phyloP scores from a whole-genome alignment of 805 yeast genomes.

The Blastobotrys muscicola region DNA sequence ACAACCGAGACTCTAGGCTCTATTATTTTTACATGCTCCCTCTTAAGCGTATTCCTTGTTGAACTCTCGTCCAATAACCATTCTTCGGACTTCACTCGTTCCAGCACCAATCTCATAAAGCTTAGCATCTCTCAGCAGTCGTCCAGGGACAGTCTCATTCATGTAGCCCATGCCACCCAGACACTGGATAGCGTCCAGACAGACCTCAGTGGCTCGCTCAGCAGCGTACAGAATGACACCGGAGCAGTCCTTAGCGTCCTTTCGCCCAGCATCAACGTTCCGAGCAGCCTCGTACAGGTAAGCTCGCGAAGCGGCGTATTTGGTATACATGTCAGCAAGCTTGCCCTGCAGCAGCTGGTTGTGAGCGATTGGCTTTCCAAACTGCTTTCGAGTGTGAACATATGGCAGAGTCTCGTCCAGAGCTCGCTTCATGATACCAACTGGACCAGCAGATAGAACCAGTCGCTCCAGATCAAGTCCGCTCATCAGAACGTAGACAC shows the following conservation, averaged over 20 bases:
- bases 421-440: slow-evolving; percentile 25
- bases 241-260: slow-evolving; percentile 26
- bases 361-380: slow-evolving; percentile 26
- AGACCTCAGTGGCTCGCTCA: slow-evolving; percentile 26
- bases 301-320: slow-evolving; percentile 24
- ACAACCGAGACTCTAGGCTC: too few species aligned
- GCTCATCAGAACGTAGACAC: slow-evolving; percentile 26
- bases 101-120: slow-evolving; percentile 28
- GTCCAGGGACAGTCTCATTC: slow-evolving; percentile 25
- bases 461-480: slow-evolving; percentile 26
- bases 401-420: slow-evolving; percentile 26
- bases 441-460: slow-evolving; percentile 26
- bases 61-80: slow-evolving; percentile 27
- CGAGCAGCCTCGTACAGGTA: slow-evolving; percentile 22
- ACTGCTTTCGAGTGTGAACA: slow-evolving; percentile 25
- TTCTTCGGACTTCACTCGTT: slow-evolving; percentile 25
- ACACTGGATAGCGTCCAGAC: slow-evolving; percentile 26
- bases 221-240: slow-evolving; percentile 28
- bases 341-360: slow-evolving; percentile 27
- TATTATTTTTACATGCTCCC: too few species aligned
- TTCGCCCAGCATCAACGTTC: slow-evolving; percentile 19
- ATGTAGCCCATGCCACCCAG: slow-evolving; percentile 29
- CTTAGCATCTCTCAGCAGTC: slow-evolving; percentile 27
- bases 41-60: slow-evolving; percentile 19
- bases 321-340: slow-evolving; percentile 28